Base-by-base conservation (phyloP, 345 rosid genomes). In the Citrus sp. region DNA sequence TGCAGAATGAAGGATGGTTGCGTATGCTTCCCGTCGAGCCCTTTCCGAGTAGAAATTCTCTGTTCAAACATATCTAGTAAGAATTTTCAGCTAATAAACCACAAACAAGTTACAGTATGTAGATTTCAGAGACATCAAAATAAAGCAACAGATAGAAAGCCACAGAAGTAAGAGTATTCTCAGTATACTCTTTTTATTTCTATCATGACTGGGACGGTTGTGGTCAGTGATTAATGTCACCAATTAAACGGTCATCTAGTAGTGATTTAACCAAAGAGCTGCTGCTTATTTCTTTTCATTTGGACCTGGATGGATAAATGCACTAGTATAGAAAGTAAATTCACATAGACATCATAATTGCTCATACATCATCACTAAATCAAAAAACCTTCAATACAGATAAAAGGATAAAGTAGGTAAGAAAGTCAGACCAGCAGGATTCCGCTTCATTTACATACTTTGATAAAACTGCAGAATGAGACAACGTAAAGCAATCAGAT, bases 1-100 rank as follows among this genome's bases (percentile, higher is more conserved):
- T 9, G 97, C 98, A 66, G 98, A 94, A 79, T 94, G 98, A 75
- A 94, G 86, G 82, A 94, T 89, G 24, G 97, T 94, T 10, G 93
- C 98, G 66, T 91, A 93, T 28, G 97, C 97, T 86, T 94, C 95
- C 76, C 88, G 87, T 81, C 82, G 86, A 30, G 87, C 84, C 73
- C 86, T 84, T 82, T 84, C 89, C 0, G 95, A 90, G 86, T 92
- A 79, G 73, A 89, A 90, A 80, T 85, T n/a, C 72, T 90, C 98
- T 94, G 93, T 76, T 65, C 77, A 82, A 73, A 63, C 38, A 65
- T 14, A 67, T 58, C 46, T 7, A 70, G 64, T 78, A 34, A 72
- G 66, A 70, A 19, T 21, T 63, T 25, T 2, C 40, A 27, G 40
- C 19, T n/a, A 67, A 54, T 40, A 59, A 63, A 40, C 55, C 62